Percentiles rank a stretch among this genome's conserved stretches.
phyloP scores from a whole-genome alignment of 2,329 filamentous ascomycete species.

The Ophiostoma tasmaniense region DNA sequence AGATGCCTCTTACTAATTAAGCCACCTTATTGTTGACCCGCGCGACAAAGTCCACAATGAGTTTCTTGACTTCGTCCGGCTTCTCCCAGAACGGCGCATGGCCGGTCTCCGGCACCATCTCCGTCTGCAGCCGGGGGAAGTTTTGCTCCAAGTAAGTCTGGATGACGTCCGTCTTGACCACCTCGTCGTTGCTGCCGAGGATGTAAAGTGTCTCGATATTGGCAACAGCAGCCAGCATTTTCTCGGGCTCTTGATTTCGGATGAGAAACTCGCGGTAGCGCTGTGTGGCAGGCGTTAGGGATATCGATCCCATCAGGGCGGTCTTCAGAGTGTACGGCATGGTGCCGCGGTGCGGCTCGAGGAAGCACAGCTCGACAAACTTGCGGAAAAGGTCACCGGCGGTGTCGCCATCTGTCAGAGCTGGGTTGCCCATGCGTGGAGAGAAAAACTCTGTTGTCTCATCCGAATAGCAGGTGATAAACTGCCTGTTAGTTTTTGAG shows the following conservation, averaged over 20 bases:
- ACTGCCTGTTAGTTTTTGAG: not conserved
- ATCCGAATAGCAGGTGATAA: not conserved
- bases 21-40: not conserved
- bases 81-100: slow-evolving; percentile 18
- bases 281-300: not conserved
- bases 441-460: not conserved
- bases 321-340: slow-evolving; percentile 13
- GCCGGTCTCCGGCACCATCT: slow-evolving; percentile 2
- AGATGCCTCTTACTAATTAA: not conserved
- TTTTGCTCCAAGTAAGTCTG: not conserved
- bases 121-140: slow-evolving; percentile 8
- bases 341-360: slow-evolving; percentile 7
- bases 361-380: slow-evolving; percentile 13
- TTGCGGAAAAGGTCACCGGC: not conserved
- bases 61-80: slow-evolving; percentile 4
- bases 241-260: slow-evolving; percentile 9
- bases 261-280: not conserved
- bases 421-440: not conserved
- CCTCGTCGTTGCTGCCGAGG: slow-evolving; percentile 12
- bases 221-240: not conserved
- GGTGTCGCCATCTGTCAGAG: not conserved
- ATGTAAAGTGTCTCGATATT: slow-evolving; percentile 7
- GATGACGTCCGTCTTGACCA: slow-evolving; percentile 1
- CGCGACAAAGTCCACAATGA: slow-evolving; percentile 11
- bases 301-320: slow-evolving; percentile 8